Base-by-base conservation (phyloP, 345 rosid species). In the Geranium rotundifolium region DNA sequence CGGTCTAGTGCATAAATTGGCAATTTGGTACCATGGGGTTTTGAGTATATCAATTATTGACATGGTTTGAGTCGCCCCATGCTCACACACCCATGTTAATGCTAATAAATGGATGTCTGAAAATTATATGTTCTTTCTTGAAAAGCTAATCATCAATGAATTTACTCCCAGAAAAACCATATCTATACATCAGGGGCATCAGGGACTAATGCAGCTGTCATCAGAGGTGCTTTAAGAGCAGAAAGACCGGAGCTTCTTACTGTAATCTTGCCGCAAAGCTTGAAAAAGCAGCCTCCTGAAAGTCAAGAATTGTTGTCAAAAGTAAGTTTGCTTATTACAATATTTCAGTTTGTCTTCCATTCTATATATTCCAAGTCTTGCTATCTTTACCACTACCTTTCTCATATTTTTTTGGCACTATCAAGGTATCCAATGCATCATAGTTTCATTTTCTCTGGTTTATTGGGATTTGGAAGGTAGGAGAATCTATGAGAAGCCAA, bases 131-230 rank as follows among this genome's bases (percentile, higher is more conserved):
- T 10, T 37, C 46, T 37, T 10, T 23, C 27, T 23, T 23, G 46
- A 37, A 46, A 46, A 46, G 52, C 12, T 77, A 56, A 76, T 56
- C 37, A 60, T 41, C 50, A 57, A 41, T 59, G 63, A 58, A 15
- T 67, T 67, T 58, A 34, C 29, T 65, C 75, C 82, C 88, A 93
- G 99, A 89, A 93, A 82, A 93, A 93, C 72, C 99, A 93, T 74
- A 93, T 93, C 65, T 93, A 78, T 65, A 93, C 99, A 31, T 93
- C 97, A 49, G 99, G 99, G 69, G 97, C 99, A 69, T 93, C 99
- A 0, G 96, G 96, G 63, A 91, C 98, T 59, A 91, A 91, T 73
- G 96, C 98, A 27, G 99, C 97, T 29, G 99, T 93, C 66, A 93
- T 93, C 66, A 83, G 99, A 81, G 99, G 99, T 73, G 99, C 99